Evolutionary conservation across 306 rosid genomes (phyloP).

Genomic region (Calophaca sinica): DNA sequence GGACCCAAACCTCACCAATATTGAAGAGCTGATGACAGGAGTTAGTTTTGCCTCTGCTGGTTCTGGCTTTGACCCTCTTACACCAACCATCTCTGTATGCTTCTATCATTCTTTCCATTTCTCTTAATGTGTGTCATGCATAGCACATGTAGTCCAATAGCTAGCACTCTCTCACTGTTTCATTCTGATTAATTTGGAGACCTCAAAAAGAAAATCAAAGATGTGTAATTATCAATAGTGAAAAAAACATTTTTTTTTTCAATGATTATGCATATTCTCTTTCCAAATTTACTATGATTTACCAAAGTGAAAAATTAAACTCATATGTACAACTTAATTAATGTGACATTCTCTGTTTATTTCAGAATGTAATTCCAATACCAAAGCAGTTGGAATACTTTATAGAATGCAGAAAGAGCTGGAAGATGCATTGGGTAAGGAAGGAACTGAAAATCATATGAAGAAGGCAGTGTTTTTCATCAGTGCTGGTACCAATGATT

Average conservation of each 20-base stretch:
- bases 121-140: background rate
- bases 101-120: background rate
- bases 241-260: too few relatives aligned
- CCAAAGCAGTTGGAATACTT: slow-evolving; percentile 65
- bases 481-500: slow-evolving; percentile 89
- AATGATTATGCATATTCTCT: too few relatives aligned
- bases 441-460: slow-evolving; percentile 55
- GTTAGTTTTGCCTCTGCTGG: slow-evolving; percentile 86
- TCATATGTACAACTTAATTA: background rate
- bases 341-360: slow-evolving; percentile 13
- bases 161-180: background rate
- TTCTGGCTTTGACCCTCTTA: slow-evolving; percentile 79
- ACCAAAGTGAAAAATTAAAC: background rate
- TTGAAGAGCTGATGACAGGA: slow-evolving; percentile 65
- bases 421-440: slow-evolving; percentile 53
- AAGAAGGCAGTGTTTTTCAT: slow-evolving; percentile 59
- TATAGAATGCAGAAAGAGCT: slow-evolving; percentile 60
- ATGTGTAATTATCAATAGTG: background rate
- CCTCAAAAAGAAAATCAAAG: slow-evolving; percentile 1
- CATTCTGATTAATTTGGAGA: background rate
- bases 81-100: slow-evolving; percentile 56
- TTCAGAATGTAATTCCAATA: slow-evolving; percentile 71
- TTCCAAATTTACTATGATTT: background rate
- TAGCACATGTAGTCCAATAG: too few relatives aligned
- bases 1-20: slow-evolving; percentile 52